Evolutionary conservation across 192 early-diverging fungal genomes (phyloP), one percentile per base, ranked within the genome.

Genomic region (Linnemannia zychae): DNA sequence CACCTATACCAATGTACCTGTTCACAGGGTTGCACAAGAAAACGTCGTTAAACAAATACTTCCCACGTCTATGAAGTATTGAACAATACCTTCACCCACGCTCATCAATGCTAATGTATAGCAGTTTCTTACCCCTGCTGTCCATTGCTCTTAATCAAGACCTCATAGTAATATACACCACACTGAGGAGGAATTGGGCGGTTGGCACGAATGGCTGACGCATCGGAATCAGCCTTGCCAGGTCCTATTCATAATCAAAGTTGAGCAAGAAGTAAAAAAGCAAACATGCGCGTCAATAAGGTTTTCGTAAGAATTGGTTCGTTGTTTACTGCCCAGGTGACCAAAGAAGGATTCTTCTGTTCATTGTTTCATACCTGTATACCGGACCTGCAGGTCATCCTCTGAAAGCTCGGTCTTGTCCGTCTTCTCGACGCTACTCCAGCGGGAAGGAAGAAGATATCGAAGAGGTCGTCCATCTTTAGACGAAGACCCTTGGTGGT

Each of bases 141-240:
- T 40, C 98, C 99, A 87, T 98, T 97, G 85, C 90, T 93, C 47
- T 96, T 90, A 75, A 99, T 90, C 9, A 88, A 70, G 15, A 97
- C 91, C 82, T 99, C 99, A 80, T 91, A 99, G 87, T 99, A 99
- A 77, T 95, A 99, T 11, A 99, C 88, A 20, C 97, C 97, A 77
- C 94, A 93, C 71, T 96, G 94, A 13, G 93, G 87, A 36, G 97
- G 97, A 28, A 99, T 97, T 34, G 96, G 91, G 38, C 88, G 74
- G 88, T 99, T 97, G 17, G 94, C 83, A 74, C 95, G 87, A 13
- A 99, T 92, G 48, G 95, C 90, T 17, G 94, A 96, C 13, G 97
- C 96, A 84, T 99, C 95, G 9, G 78, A 72, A 77, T 99, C 99
- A 9, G 47, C 67, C 57, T 90, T 83, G 5, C 98, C 95, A 17